A percentile compares a stretch with the other conserved stretches of the same genome.
phyloP scores from a whole-genome alignment of 208 protist species.

The Crithidia acanthocephali region DNA sequence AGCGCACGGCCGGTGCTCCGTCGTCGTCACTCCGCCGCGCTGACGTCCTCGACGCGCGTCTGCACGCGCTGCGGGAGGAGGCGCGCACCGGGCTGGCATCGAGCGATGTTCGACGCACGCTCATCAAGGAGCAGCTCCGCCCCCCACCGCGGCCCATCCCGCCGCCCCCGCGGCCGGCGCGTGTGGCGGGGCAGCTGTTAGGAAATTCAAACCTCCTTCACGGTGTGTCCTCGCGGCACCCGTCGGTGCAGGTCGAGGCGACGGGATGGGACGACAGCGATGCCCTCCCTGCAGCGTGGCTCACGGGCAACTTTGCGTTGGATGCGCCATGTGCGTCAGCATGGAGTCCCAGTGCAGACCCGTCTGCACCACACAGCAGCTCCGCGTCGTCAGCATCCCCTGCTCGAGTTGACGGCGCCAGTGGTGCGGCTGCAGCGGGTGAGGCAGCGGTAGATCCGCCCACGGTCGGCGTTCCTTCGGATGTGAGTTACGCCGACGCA shows the following conservation, averaged over 20 bases:
- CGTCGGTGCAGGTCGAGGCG: not conserved
- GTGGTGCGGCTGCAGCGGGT: too few species aligned
- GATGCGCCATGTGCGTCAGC: not conserved
- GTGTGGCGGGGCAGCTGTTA: too few species aligned
- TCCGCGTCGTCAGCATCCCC: too few species aligned
- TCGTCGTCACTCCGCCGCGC: constrained; percentile 1
- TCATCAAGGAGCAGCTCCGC: constrained; percentile 45
- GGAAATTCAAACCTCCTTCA: too few species aligned
- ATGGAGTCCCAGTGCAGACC: too few species aligned
- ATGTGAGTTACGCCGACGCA: not conserved
- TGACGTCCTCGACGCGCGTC: constrained; percentile 24
- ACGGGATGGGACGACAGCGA: not conserved
- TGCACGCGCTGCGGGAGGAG: constrained; percentile 37
- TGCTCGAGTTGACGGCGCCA: too few species aligned
- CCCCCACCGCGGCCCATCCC: constrained; percentile 15
- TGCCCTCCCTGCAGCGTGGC: constrained; percentile 23
- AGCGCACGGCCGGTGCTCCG: too few species aligned
- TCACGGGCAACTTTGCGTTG: constrained; percentile 22
- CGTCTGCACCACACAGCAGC: too few species aligned
- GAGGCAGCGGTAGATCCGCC: too few species aligned
- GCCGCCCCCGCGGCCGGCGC: not conserved
- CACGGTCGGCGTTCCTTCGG: constrained; percentile 4
- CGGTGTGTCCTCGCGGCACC: too few species aligned
- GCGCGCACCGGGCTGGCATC: constrained; percentile 40
- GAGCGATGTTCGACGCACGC: constrained; percentile 41